A percentile compares a stretch with the other conserved stretches of the same genome.
Evolutionary conservation across 2,329 filamentous ascomycete genomes (phyloP).

Genomic region (Trichophyton mentagrophytes): DNA sequence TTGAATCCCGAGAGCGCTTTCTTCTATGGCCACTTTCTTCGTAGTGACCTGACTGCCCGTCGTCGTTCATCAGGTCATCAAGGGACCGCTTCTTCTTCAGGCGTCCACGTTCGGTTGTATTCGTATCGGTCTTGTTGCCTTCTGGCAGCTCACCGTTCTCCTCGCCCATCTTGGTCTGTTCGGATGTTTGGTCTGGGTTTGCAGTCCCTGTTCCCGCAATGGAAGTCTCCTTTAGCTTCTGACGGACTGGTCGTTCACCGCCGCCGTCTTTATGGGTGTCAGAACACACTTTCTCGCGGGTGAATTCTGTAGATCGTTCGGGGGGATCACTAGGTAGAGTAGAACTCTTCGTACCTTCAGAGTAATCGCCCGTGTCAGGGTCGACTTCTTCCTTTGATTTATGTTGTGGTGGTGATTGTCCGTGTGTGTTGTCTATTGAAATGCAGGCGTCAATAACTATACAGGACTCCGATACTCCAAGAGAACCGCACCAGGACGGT

Average conservation of each 20-base stretch:
- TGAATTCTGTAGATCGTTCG: background rate
- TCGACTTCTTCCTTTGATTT: background rate
- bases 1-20: slow-evolving; percentile 23
- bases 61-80: slow-evolving; percentile 28
- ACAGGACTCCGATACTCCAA: too few species aligned
- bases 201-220: slow-evolving; percentile 31
- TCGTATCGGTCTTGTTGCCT: slow-evolving; percentile 12
- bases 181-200: slow-evolving; percentile 10
- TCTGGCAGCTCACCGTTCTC: slow-evolving; percentile 12
- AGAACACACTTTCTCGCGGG: slow-evolving; percentile 14
- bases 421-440: background rate
- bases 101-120: slow-evolving; percentile 24
- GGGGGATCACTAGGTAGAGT: slow-evolving; percentile 9
- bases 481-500: background rate
- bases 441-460: background rate
- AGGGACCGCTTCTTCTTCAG: slow-evolving; percentile 32
- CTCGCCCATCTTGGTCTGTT: slow-evolving; percentile 1
- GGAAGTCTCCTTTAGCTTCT: slow-evolving; percentile 50
- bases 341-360: slow-evolving; percentile 14
- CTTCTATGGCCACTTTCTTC: slow-evolving; percentile 21
- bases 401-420: background rate
- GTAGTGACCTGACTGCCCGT: slow-evolving; percentile 12
- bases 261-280: slow-evolving; percentile 21
- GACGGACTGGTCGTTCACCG: slow-evolving; percentile 46
- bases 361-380: slow-evolving; percentile 10